Conservation (phyloP, 352 stramenopile genomes). For the Globisporangium yorkense region DNA sequence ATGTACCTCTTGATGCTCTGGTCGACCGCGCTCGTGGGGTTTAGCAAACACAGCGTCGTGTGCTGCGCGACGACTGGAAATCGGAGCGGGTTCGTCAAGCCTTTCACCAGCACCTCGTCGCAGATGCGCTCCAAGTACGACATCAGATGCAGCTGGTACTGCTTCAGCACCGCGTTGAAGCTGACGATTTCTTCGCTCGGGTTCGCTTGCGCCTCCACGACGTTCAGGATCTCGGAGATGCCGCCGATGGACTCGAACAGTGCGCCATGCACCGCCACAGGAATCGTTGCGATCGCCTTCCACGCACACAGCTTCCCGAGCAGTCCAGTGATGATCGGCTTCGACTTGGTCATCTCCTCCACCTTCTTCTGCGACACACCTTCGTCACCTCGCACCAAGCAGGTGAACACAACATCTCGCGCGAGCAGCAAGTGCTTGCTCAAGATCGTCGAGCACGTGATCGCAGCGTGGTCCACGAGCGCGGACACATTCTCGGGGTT, state of each 20-base stretch:
- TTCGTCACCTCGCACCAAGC: constrained; percentile 21
- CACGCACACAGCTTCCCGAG: constrained; percentile 57
- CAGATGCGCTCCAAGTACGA: constrained; percentile 60
- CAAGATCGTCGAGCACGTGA: constrained; percentile 66
- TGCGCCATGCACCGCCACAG: constrained; percentile 69
- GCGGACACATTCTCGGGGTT: constrained; percentile 54
- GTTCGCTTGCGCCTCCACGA: constrained; percentile 26
- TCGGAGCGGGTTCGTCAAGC: constrained; percentile 61
- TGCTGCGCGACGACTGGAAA: constrained; percentile 83
- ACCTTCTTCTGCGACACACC: constrained; percentile 16
- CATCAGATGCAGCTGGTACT: constrained; percentile 41
- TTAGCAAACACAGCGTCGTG: constrained; percentile 66
- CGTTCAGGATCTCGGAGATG: constrained; percentile 63
- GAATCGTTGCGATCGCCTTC: constrained; percentile 58
- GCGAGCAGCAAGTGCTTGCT: constrained; percentile 78
- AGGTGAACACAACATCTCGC: constrained; percentile 54
- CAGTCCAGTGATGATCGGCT: constrained; percentile 59
- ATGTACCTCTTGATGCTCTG: constrained; percentile 64
- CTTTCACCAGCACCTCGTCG: constrained; percentile 69
- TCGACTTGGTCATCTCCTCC: constrained; percentile 30
- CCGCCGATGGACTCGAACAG: constrained; percentile 79
- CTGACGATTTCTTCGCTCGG: constrained; percentile 19
- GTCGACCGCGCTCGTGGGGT: constrained; percentile 45
- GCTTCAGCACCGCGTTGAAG: constrained; percentile 33
- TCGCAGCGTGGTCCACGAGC: constrained; percentile 69